Evolutionary conservation across 306 rosid genomes (phyloP).

Genomic region (Quercus engelmannii): DNA sequence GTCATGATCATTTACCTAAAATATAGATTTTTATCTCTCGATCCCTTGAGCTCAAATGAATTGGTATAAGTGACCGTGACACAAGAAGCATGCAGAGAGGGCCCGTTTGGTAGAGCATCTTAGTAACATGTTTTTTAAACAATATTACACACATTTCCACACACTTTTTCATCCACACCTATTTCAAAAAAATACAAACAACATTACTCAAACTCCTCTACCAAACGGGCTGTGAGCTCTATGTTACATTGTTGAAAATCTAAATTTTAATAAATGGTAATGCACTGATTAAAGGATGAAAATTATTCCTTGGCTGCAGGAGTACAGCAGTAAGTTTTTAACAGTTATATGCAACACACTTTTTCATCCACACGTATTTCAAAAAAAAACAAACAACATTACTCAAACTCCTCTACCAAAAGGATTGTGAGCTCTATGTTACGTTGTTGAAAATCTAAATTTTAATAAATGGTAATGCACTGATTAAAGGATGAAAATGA

Average conservation of each 20-base stretch:
- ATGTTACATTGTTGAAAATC: background rate
- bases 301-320: background rate
- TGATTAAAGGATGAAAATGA: background rate
- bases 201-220: too few relatives aligned
- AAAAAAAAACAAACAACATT: too few relatives aligned
- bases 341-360: background rate
- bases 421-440: background rate
- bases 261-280: background rate
- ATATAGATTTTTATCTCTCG: background rate
- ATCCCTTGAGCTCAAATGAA: background rate
- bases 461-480: background rate
- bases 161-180: too few relatives aligned
- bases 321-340: background rate
- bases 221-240: background rate
- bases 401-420: too few relatives aligned
- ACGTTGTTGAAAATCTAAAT: background rate
- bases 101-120: too few relatives aligned
- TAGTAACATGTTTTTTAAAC: too few relatives aligned
- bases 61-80: background rate
- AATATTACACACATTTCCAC: too few relatives aligned
- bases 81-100: background rate
- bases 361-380: too few relatives aligned
- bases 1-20: background rate
- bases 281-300: background rate
- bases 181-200: too few relatives aligned